Evolutionary conservation across 208 protist species (phyloP), one percentile per base, ranked within the genome.

Genomic region (Herpetomonas tarakana): DNA sequence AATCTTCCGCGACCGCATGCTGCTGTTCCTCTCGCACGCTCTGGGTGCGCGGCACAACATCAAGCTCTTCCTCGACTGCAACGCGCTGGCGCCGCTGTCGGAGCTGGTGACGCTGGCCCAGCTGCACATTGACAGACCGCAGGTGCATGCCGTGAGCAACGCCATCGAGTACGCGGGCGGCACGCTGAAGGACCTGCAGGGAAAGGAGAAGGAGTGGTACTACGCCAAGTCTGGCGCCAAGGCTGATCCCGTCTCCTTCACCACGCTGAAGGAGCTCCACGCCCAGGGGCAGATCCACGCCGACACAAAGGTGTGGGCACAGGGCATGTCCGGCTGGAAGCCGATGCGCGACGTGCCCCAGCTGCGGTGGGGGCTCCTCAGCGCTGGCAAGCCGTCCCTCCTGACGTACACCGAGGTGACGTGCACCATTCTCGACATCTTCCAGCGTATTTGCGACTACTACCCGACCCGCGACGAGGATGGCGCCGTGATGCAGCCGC

Each of bases 321-420:
- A 98, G 68, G 95, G 97, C n/a, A 81, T 97, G 60, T 71, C 88
- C 9, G 92, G 86, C 18, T 98, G 97, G 96, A 79, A 77, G 39
- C 67, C 74, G 54, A 41, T 98, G 22, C 52, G 70, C 7, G 62
- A 91, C 31, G 86, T 98, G 30, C 76, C 88, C n/a, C 94, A 98
- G 75, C 76, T 98, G 26, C 82, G 89, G 30, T 98, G 97, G 96
- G 86, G 80, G 16, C 71, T 97, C 52, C 12, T 94, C 26, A 39
- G 65, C 46, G 74, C 63, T 4, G 68, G 79, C 49, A 60, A 72
- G 27, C 84, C 81, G 19, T 76, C 81, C 25, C 57, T 97, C 0
- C 44, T 98, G 16, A 91, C 88, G 12, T 78, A 93, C 22, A 93
- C 90, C 0, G 91, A 97, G 60, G 76, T 98, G 1, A 91, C 91